Evolutionary conservation across 148 eudicot genomes (phyloP), one percentile per base, ranked within the genome.

Genomic region (Nyssa sinensis): DNA sequence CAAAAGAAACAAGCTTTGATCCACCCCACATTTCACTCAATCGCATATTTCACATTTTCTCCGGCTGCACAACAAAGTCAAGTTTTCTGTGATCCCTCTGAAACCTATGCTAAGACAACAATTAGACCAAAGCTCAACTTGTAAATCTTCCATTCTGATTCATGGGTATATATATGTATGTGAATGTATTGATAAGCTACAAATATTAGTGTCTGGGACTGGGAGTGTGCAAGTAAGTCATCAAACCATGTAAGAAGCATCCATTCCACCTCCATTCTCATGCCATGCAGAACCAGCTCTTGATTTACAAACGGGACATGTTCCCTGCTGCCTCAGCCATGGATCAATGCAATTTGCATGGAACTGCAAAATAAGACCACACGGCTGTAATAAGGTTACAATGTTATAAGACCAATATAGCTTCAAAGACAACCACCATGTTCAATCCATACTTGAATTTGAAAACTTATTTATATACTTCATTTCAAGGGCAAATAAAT

Each of bases 291-390:
- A 76, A 28, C 95, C 97, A 21, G 88, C 95, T 80, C 84, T 87
- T 34, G 74, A 91, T 80, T 94, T 94, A 81, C 98, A 94, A 55
- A 94, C 91, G 0, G 98, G 98, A 68, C 98, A 94, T 19, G 98
- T 91, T 71, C 97, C 98, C 78, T 91, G 98, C 80, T 94, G 98
- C 55, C 90, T 77, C 33, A 94, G 90, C 98, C 98, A 94, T 37
- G 95, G 98, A 64, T 94, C 98, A 25, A 94, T 91, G 90, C 98
- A 94, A 71, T 62, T 87, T 21, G 90, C 89, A 82, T 94, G 98
- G 78, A 91, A 94, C 98, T 94, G 90, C 82, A 81, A 64, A 66
- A 49, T 30, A 19, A 30, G 62, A 60, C 37, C 30, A 31, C 17
- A 44, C 2, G 2, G n/a, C n/a, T n/a, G n/a, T n/a, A n/a, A 62